Percentiles rank a stretch among this genome's conserved stretches.
phyloP scores from a whole-genome alignment of 306 rosid species.

The Heteromeles arbutifolia region DNA sequence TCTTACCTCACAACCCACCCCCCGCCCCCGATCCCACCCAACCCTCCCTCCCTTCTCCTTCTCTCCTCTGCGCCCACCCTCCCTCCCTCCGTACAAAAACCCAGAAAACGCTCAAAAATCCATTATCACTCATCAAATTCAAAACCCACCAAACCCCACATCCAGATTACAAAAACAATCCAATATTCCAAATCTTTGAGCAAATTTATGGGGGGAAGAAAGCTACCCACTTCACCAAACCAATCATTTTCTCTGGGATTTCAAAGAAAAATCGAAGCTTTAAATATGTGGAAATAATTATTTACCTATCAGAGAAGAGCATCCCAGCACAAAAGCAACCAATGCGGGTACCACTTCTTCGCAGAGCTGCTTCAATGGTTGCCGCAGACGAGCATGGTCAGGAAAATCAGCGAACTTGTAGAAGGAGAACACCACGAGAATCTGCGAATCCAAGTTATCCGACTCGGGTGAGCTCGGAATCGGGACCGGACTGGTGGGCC shows the following conservation, averaged over 20 bases:
- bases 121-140: background rate
- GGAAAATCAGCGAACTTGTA: no score
- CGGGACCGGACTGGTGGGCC: no score
- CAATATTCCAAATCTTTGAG: background rate
- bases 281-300: background rate
- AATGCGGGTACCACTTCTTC: slow-evolving; percentile 47
- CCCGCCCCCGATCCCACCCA: no score
- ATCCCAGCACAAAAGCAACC: slow-evolving; percentile 53
- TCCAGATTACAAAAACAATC: background rate
- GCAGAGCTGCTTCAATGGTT: no score
- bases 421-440: no score
- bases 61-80: no score
- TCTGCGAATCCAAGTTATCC: no score
- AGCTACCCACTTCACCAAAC: slow-evolving; percentile 21
- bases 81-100: background rate
- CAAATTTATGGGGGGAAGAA: background rate
- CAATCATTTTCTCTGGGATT: background rate
- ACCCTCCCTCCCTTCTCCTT: no score
- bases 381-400: no score
- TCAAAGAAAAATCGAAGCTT: background rate
- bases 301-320: slow-evolving; percentile 55
- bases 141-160: slow-evolving; percentile 1
- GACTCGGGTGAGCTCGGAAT: no score
- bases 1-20: no score
- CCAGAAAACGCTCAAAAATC: background rate